Conservation (phyloP, 2,329 filamentous ascomycete genomes). For the Calonectria pauciramosa region DNA sequence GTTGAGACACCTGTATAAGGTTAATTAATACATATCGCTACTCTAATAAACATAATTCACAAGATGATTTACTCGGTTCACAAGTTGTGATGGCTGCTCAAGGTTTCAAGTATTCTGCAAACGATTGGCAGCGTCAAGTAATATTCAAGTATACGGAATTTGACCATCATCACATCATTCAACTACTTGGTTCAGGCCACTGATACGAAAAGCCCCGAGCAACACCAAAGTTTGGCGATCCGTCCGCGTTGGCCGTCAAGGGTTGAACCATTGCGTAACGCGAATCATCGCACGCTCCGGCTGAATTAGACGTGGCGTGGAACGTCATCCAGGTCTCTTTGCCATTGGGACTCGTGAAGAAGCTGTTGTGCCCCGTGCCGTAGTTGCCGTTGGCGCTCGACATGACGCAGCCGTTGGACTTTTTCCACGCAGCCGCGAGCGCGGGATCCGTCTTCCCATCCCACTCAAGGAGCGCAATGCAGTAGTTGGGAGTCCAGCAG, state of each 20-base stretch:
- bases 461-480: constrained; percentile 67
- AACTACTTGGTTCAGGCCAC: constrained; percentile 36
- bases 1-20: too few relatives aligned
- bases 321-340: constrained; percentile 68
- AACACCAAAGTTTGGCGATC: constrained; percentile 65
- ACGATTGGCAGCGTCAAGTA: background rate
- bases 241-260: constrained; percentile 64
- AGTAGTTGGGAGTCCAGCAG: constrained; percentile 69
- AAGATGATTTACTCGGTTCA: background rate
- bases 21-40: background rate
- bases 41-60: background rate
- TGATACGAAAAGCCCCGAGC: constrained; percentile 39
- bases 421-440: constrained; percentile 61
- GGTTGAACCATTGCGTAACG: constrained; percentile 68
- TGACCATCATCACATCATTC: too few relatives aligned
- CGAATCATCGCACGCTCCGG: constrained; percentile 65
- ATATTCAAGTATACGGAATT: too few relatives aligned
- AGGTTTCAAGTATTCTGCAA: background rate
- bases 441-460: constrained; percentile 64
- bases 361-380: constrained; percentile 70
- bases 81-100: background rate
- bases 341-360: constrained; percentile 69
- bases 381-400: constrained; percentile 68
- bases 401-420: constrained; percentile 64
- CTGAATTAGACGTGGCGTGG: constrained; percentile 64